Evolutionary conservation across 768 basidiomycete genomes (phyloP).

Genomic region (Tephrocybe sp.): DNA sequence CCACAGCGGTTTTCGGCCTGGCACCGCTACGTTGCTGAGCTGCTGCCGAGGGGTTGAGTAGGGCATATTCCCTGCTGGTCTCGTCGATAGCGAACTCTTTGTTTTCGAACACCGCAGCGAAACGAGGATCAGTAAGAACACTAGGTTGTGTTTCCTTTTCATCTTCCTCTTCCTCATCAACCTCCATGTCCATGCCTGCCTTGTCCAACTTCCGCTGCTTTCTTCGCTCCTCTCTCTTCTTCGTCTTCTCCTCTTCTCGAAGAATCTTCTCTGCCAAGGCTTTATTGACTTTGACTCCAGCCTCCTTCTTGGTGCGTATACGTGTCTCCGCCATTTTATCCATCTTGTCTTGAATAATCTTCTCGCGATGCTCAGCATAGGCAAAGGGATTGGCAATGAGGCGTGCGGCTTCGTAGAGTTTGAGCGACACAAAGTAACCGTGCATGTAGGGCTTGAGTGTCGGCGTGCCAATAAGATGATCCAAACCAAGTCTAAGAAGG

Average conservation of each 20-base stretch:
- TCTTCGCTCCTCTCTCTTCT: conserved; percentile 54
- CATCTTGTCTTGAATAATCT: conserved; percentile 82
- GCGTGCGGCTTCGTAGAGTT: conserved; percentile 93
- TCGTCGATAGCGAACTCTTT: conserved; percentile 93
- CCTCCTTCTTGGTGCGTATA: conserved; percentile 79
- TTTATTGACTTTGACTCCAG: conserved; percentile 70
- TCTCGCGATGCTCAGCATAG: conserved; percentile 92
- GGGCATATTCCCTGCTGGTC: conserved; percentile 79
- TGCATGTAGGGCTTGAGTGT: conserved; percentile 99
- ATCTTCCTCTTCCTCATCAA: conserved; percentile 29
- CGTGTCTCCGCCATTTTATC: conserved; percentile 92
- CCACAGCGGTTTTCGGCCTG: conserved; percentile 72
- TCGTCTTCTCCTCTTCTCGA: conserved; percentile 59
- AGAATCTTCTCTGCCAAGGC: conserved; percentile 83
- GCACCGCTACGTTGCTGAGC: conserved; percentile 43
- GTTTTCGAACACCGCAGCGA: conserved; percentile 87
- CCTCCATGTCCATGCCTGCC: conserved; percentile 35
- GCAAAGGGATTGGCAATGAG: conserved; percentile 95
- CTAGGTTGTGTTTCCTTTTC: conserved; percentile 38
- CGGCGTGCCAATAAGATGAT: conserved; percentile 91
- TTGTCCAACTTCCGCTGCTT: conserved; percentile 41
- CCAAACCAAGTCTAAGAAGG: conserved; percentile 75
- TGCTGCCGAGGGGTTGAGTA: conserved; percentile 88
- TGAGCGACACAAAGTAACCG: conserved; percentile 95
- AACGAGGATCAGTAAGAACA: conserved; percentile 83